Base-by-base conservation (phyloP, 768 basidiomycete genomes). In the Peribolospora kevripleyi region DNA sequence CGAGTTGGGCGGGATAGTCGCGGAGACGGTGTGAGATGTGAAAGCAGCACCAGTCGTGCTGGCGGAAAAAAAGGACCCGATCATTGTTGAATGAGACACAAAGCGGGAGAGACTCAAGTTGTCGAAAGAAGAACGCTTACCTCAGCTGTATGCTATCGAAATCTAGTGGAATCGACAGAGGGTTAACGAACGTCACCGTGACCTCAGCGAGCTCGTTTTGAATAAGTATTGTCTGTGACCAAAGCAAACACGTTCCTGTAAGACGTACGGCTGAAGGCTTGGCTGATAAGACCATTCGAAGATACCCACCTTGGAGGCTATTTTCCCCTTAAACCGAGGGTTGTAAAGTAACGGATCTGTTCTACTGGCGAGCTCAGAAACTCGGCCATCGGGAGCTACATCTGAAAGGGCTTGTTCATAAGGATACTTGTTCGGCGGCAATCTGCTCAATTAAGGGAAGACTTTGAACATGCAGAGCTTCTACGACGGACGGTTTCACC, bases 341-440 rank as follows among this genome's bases (percentile, higher is more conserved):
- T 95, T 88, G 65, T 93, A 93, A 55, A 97, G 69, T 68, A 95
- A 95, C 1, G 84, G 81, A 65, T 88, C 82, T 25, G 73, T 75
- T 40, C 71, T 70, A 3, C 78, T 78, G 47, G 51, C 36, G 14
- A 50, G 13, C 11, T 41, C n/a, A 36, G 50, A 54, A 41, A 62
- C 61, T 48, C 14, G 10, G 14, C 14, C 14, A 50, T 9, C 39
- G 14, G 48, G 10, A 25, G 48, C 8, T 14, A 14, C 48, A 7
- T 68, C 68, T 43, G 60, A 55, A 9, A 61, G 54, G 1, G 79
- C 76, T 60, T 83, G 84, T 68, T 87, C 81, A 37, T 78, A 67
- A 1, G 85, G 80, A 40, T 80, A 58, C 14, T 84, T 79, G 57
- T 78, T 76, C 1, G 77, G 65, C 6, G 84, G 77, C 42, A 83